These are phyloP conservation scores for Kuraishia hungarica DNA, from an alignment of 805 yeast genomes.

Conservation along the genomic window DNA sequence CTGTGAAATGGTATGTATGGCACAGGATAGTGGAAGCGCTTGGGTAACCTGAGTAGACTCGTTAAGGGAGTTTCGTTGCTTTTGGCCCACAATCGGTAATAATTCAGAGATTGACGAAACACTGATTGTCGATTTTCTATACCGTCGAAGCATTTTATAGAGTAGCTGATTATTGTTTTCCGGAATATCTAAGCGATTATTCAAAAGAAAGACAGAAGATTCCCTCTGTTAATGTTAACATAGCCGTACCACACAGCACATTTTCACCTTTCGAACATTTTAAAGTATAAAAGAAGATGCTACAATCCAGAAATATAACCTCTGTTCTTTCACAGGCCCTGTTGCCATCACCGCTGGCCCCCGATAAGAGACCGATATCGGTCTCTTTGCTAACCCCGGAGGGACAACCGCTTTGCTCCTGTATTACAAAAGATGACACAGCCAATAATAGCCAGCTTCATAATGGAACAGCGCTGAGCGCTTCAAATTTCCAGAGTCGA, in stretches of 20 bases:
- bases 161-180: too few relatives aligned
- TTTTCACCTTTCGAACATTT: not conserved
- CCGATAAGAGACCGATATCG: constrained; percentile 15
- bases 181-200: too few relatives aligned
- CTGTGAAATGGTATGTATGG: too few relatives aligned
- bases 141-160: too few relatives aligned
- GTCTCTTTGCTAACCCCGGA: constrained; percentile 20
- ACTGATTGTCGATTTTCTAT: too few relatives aligned
- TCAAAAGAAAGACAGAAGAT: too few relatives aligned
- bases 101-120: too few relatives aligned
- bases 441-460: not conserved
- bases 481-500: not conserved
- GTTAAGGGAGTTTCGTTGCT: too few relatives aligned
- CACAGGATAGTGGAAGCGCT: too few relatives aligned
- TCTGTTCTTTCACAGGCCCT: constrained; percentile 18
- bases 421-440: not conserved
- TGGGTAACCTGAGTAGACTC: too few relatives aligned
- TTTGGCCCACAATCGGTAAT: too few relatives aligned
- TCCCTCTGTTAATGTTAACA: too few relatives aligned
- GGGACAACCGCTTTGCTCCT: constrained; percentile 18
- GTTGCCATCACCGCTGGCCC: constrained; percentile 16
- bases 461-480: not conserved
- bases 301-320: constrained; percentile 19
- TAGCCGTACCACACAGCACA: not conserved
- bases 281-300: constrained; percentile 10